Evolutionary conservation across 495 filamentous ascomycete genomes (phyloP).

Genomic region (Bathelium albidoporum): DNA sequence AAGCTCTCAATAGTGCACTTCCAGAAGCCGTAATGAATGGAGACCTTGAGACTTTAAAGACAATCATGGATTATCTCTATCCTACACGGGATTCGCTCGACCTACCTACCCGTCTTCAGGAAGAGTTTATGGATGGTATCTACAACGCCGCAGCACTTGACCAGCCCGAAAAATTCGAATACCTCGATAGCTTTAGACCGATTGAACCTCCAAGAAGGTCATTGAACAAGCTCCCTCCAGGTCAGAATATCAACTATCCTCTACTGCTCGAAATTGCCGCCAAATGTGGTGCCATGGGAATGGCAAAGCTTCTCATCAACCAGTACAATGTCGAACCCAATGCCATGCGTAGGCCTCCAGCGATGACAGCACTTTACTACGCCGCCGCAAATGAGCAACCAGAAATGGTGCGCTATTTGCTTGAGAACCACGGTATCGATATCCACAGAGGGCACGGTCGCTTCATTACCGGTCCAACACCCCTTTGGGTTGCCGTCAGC

Average conservation of each 20-base stretch:
- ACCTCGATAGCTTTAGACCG: neutral
- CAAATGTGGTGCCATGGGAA: neutral
- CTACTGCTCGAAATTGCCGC: neutral
- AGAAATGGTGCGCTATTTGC: neutral
- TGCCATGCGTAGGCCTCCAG: neutral
- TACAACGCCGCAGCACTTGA: neutral
- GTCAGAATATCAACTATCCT: neutral
- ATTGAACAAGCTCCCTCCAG: neutral
- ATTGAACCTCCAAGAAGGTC: neutral
- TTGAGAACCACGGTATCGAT: neutral
- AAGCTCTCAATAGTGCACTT: neutral
- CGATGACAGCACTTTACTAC: neutral
- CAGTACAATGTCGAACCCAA: neutral
- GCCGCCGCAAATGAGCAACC: neutral
- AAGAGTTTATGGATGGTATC: neutral
- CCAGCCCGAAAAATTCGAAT: neutral
- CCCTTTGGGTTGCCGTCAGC: neutral
- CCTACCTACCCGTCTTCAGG: neutral
- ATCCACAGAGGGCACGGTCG: neutral
- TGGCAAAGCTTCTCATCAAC: constrained; percentile 1
- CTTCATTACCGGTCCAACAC: neutral
- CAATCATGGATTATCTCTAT: neutral
- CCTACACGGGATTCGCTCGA: neutral
- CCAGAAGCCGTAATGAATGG: neutral
- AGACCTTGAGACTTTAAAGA: neutral